These are phyloP conservation scores for Dioscorea cayenensis DNA, from an alignment of 116 monocot species.

Conservation along the genomic window DNA sequence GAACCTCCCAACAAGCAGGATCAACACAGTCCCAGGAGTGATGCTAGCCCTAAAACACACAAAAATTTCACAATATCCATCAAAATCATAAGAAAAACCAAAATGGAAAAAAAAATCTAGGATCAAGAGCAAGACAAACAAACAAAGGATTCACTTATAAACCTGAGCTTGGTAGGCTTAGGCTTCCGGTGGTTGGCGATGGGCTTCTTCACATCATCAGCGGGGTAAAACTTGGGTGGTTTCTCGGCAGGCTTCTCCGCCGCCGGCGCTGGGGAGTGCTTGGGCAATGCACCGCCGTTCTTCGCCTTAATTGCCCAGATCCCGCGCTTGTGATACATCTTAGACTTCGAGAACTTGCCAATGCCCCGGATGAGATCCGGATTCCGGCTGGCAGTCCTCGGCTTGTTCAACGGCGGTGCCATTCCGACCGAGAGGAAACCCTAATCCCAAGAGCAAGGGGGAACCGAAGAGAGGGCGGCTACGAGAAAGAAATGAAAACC, in stretches of 20 bases:
- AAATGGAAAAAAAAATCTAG: neutral
- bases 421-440: neutral
- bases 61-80: neutral
- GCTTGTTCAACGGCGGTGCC: constrained; percentile 14
- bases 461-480: no score
- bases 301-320: constrained; percentile 57
- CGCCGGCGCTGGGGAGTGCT: constrained; percentile 8
- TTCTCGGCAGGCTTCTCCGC: constrained; percentile 10
- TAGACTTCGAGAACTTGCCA: constrained; percentile 38
- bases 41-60: constrained; percentile 47
- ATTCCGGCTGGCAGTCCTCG: constrained; percentile 10
- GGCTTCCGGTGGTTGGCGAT: constrained; percentile 23
- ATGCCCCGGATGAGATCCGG: constrained; percentile 33
- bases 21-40: constrained; percentile 63
- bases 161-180: constrained; percentile 12
- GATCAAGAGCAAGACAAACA: neutral
- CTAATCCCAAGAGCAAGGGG: neutral
- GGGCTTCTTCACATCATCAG: constrained; percentile 37
- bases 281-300: constrained; percentile 28
- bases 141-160: neutral
- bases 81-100: neutral
- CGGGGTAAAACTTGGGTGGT: constrained; percentile 32
- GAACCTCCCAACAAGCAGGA: constrained; percentile 64
- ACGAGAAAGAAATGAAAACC: no score
- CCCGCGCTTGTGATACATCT: constrained; percentile 57